A percentile compares a stretch with the other conserved stretches of the same genome.
phyloP scores from a whole-genome alignment of 2,329 filamentous ascomycete genomes.

The Rutstroemia sydowiana region DNA sequence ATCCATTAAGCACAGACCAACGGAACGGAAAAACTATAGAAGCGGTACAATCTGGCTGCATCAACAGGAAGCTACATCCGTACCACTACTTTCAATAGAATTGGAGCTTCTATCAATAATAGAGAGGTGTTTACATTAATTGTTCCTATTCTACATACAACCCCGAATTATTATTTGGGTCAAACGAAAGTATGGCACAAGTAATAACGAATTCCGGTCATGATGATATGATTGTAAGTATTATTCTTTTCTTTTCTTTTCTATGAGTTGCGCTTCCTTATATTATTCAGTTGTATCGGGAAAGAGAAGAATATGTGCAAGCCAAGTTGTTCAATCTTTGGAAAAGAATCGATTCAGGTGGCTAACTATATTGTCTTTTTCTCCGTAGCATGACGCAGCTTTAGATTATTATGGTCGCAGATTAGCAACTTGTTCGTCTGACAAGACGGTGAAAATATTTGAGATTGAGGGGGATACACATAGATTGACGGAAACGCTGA shows the following conservation, averaged over 20 bases:
- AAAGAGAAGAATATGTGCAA: not conserved
- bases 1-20: too few species aligned
- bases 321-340: not conserved
- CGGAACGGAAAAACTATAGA: not conserved
- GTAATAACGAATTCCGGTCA: conserved; percentile 81
- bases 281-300: too few species aligned
- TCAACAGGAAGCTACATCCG: not conserved
- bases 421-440: conserved; percentile 93
- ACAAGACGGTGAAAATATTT: conserved; percentile 99
- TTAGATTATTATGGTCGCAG: conserved; percentile 97
- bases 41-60: conserved; percentile 8
- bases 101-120: not conserved
- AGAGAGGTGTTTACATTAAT: too few species aligned
- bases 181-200: conserved; percentile 60
- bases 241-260: not conserved
- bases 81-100: not conserved
- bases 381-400: conserved; percentile 82
- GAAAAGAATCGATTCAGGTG: not conserved
- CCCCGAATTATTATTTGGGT: conserved; percentile 9
- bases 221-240: conserved; percentile 96
- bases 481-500: conserved; percentile 82
- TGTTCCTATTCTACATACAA: not conserved
- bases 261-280: too few species aligned
- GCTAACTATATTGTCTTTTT: not conserved
- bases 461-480: conserved; percentile 93